These are phyloP conservation scores for Rhexocercosporidium sp. DNA, from an alignment of 2,329 filamentous ascomycete species.

Conservation along the genomic window DNA sequence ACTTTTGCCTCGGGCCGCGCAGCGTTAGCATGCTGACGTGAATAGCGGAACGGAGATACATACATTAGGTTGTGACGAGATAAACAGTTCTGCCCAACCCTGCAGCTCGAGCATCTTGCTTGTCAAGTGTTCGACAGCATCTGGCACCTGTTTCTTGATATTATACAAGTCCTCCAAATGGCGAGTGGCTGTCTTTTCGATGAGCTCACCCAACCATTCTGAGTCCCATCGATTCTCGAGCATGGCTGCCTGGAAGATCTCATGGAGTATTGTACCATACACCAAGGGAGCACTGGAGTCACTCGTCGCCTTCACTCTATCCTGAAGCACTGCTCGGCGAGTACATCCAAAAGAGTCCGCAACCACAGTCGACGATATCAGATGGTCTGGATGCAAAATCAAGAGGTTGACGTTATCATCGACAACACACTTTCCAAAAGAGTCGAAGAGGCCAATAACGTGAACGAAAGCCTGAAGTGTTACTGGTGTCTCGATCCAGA, in stretches of 20 bases:
- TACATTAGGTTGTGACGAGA: conserved; percentile 73
- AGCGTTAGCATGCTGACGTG: conserved; percentile 24
- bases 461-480: conserved; percentile 80
- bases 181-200: conserved; percentile 71
- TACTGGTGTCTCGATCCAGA: conserved; percentile 84
- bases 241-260: conserved; percentile 91
- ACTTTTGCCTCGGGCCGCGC: conserved; percentile 70
- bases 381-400: conserved; percentile 91
- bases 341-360: conserved; percentile 96
- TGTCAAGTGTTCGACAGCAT: conserved; percentile 79
- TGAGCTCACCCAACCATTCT: conserved; percentile 67
- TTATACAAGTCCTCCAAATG: conserved; percentile 91
- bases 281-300: conserved; percentile 81
- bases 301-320: conserved; percentile 89
- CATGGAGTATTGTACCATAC: conserved; percentile 92
- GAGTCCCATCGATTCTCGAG: conserved; percentile 82
- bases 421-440: conserved; percentile 75
- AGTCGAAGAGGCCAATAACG: conserved; percentile 78
- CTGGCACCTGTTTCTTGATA: conserved; percentile 75
- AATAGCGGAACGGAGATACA: conserved; percentile 32
- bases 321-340: conserved; percentile 89
- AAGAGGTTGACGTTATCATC: conserved; percentile 84
- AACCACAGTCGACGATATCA: conserved; percentile 92
- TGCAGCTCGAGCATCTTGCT: conserved; percentile 84
- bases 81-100: conserved; percentile 83